Conservation (phyloP, 192 early-diverging fungal species). For the Entomortierella lignicola region DNA sequence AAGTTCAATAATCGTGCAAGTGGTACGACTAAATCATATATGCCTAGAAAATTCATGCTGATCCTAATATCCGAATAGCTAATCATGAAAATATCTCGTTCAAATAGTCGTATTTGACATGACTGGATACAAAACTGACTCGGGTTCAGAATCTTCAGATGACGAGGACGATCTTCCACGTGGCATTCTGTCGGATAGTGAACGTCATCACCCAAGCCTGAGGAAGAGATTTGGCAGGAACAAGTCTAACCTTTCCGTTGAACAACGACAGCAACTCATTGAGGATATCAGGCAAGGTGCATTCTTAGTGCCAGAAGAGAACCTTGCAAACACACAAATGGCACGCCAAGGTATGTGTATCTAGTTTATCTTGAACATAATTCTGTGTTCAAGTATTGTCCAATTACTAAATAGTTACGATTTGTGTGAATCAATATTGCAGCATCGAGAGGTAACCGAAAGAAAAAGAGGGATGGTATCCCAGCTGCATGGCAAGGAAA, state of each 20-base stretch:
- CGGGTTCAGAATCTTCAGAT: conserved; percentile 41
- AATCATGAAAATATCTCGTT: background rate
- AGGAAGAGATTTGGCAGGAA: conserved; percentile 36
- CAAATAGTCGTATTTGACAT: conserved; percentile 58
- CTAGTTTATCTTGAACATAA: background rate
- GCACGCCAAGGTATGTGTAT: conserved; percentile 29
- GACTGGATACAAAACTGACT: conserved; percentile 63
- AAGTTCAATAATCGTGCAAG: conserved; percentile 21
- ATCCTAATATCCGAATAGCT: conserved; percentile 1
- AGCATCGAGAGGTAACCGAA: conserved; percentile 27
- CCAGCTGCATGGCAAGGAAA: conserved; percentile 31
- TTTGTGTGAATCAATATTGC: background rate
- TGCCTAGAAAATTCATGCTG: background rate
- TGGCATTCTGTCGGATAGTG: conserved; percentile 48
- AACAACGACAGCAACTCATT: conserved; percentile 44
- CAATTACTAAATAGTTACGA: background rate
- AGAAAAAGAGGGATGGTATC: conserved; percentile 41
- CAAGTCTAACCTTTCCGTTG: conserved; percentile 17
- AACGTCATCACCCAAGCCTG: conserved; percentile 31
- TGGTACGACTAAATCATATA: conserved; percentile 13
- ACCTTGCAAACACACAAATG: conserved; percentile 12
- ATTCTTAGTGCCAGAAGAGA: conserved; percentile 34
- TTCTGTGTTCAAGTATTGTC: background rate
- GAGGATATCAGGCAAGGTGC: conserved; percentile 46
- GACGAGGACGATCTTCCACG: conserved; percentile 42